Percentiles rank a stretch among this genome's conserved stretches.
Conservation (phyloP, 768 basidiomycete genomes). For the Boletus pseudopeckii region DNA sequence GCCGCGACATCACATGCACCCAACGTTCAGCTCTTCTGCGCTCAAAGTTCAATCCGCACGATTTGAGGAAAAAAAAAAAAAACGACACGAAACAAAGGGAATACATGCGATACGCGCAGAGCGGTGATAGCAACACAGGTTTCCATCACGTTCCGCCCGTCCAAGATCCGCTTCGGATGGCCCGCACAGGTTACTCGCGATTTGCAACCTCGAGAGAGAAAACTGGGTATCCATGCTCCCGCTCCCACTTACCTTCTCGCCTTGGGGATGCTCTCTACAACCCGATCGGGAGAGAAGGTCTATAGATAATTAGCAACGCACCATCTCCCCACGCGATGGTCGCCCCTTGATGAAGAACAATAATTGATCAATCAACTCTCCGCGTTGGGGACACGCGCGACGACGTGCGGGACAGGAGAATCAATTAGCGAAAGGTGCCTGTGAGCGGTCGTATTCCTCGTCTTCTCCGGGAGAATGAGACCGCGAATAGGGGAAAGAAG, state of each 20-base stretch:
- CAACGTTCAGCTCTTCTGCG: not conserved
- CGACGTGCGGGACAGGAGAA: slow-evolving; percentile 14
- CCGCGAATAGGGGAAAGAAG: slow-evolving; percentile 3
- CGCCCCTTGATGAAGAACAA: slow-evolving; percentile 2
- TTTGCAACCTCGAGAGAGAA: not conserved
- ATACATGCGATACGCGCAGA: not conserved
- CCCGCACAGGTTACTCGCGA: not conserved
- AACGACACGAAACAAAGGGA: not conserved
- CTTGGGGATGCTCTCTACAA: not conserved
- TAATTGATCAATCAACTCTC: slow-evolving; percentile 5
- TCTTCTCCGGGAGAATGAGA: slow-evolving; percentile 9
- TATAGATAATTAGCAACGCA: not conserved
- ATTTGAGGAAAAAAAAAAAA: not conserved
- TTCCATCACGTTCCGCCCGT: not conserved
- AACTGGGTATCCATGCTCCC: not conserved
- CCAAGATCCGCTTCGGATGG: not conserved
- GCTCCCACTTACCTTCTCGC: not conserved
- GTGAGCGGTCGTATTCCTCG: slow-evolving; percentile 8
- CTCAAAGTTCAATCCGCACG: too few species aligned
- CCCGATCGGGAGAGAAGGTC: not conserved
- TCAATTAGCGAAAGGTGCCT: slow-evolving; percentile 22
- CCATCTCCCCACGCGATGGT: slow-evolving; percentile 9
- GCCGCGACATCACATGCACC: not conserved
- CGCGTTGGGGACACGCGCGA: slow-evolving; percentile 7
- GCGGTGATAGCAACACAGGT: not conserved